These are phyloP conservation scores for Amoebophrya sp. DNA, from an alignment of 169 alveolate genomes.

Conservation along the genomic window DNA sequence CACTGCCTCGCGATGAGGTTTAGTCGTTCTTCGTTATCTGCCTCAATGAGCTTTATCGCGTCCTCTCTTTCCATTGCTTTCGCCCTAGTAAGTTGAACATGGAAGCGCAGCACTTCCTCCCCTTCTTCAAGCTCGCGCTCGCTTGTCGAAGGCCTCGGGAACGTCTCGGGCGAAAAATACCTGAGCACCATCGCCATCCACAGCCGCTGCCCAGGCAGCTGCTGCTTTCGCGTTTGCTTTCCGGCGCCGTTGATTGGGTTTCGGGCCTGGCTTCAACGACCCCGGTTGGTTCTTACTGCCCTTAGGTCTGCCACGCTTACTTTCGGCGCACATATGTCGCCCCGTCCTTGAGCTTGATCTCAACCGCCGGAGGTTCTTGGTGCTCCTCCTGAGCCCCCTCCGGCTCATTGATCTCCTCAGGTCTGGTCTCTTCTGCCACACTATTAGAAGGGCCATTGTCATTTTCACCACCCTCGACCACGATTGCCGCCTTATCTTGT, in stretches of 20 bases:
- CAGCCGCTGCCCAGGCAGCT: background rate
- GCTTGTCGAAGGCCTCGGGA: background rate
- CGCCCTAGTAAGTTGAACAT: background rate
- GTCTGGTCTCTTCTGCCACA: background rate
- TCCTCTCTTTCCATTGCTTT: background rate
- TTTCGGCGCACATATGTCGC: background rate
- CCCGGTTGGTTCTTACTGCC: background rate
- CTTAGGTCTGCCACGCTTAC: too few species aligned
- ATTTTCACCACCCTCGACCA: background rate
- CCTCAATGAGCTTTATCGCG: background rate
- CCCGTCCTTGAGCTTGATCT: background rate
- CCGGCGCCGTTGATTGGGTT: background rate
- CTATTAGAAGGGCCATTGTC: background rate
- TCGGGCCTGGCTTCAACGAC: background rate
- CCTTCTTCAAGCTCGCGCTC: background rate
- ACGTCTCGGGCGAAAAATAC: background rate
- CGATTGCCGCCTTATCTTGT: background rate
- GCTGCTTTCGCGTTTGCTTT: background rate
- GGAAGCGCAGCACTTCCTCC: background rate
- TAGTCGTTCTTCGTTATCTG: background rate
- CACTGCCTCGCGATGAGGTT: background rate
- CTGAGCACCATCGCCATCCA: background rate
- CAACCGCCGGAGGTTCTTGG: background rate
- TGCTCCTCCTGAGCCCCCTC: background rate
- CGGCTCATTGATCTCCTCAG: background rate